Conservation (phyloP, 495 filamentous ascomycete species). For the Talaromyces thailandensis region DNA sequence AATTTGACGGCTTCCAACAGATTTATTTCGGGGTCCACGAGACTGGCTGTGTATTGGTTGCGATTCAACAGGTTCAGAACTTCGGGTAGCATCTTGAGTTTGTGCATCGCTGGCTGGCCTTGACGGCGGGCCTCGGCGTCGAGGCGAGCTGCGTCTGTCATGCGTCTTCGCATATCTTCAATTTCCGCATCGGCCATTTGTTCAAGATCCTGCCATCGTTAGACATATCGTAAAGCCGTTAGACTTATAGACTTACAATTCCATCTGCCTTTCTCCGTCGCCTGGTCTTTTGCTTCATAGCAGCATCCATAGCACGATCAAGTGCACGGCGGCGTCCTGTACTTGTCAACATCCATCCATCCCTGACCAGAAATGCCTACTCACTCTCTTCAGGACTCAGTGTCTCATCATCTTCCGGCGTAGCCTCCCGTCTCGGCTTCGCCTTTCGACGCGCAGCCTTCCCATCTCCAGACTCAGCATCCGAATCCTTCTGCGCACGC, state of each 20-base stretch:
- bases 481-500: slow-evolving; percentile 45
- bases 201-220: slow-evolving; percentile 66
- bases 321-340: slow-evolving; percentile 66
- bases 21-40: slow-evolving; percentile 92
- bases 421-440: slow-evolving; percentile 38
- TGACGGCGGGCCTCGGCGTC: slow-evolving; percentile 73
- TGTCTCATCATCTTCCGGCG: slow-evolving; percentile 56
- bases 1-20: slow-evolving; percentile 89
- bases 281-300: slow-evolving; percentile 73
- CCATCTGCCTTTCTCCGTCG: slow-evolving; percentile 73
- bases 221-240: slow-evolving; percentile 8
- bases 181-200: slow-evolving; percentile 83
- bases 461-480: slow-evolving; percentile 44
- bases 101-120: slow-evolving; percentile 76
- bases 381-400: slow-evolving; percentile 46
- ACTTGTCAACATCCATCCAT: background rate
- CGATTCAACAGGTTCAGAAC: slow-evolving; percentile 82
- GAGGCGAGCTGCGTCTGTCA: slow-evolving; percentile 83
- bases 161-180: slow-evolving; percentile 74
- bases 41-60: slow-evolving; percentile 66
- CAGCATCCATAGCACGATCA: slow-evolving; percentile 78
- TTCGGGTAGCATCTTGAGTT: slow-evolving; percentile 89
- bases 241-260: slow-evolving; percentile 49
- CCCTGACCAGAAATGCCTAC: slow-evolving; percentile 2
- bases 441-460: slow-evolving; percentile 48